phyloP scores from a whole-genome alignment of 1,284 basidiomycete genomes.

The Serendipita sp. region DNA sequence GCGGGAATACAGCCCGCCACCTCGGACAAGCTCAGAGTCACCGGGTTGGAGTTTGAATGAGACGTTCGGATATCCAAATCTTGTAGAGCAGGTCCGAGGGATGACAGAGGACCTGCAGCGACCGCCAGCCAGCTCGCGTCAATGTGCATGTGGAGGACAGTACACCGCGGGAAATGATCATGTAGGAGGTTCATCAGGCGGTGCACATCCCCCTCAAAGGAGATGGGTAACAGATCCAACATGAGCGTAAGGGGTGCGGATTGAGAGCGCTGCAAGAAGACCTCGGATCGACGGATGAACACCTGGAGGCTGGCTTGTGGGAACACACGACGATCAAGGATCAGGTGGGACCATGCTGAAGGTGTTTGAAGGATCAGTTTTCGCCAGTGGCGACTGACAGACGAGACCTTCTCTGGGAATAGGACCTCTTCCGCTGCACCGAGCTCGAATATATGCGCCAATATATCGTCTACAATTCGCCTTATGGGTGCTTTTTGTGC shows the following conservation, averaged over 20 bases:
- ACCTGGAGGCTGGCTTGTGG: background rate
- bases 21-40: background rate
- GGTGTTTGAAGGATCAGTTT: conserved; percentile 1
- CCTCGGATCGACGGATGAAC: conserved; percentile 1
- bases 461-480: conserved; percentile 1
- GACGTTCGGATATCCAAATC: conserved; percentile 4
- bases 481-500: background rate
- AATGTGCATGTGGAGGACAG: background rate
- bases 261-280: background rate
- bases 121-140: background rate
- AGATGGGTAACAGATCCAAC: background rate
- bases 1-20: background rate
- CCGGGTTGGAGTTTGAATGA: background rate
- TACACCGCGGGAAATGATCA: background rate
- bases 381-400: background rate
- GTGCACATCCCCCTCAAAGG: background rate
- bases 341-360: background rate
- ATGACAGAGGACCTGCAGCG: background rate
- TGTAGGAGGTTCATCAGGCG: background rate
- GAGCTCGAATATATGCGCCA: conserved; percentile 3
- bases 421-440: background rate
- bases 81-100: background rate
- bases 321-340: background rate
- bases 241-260: background rate
- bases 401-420: background rate